phyloP scores from a whole-genome alignment of 75 land plant genomes.

The Gnetum montanum region DNA sequence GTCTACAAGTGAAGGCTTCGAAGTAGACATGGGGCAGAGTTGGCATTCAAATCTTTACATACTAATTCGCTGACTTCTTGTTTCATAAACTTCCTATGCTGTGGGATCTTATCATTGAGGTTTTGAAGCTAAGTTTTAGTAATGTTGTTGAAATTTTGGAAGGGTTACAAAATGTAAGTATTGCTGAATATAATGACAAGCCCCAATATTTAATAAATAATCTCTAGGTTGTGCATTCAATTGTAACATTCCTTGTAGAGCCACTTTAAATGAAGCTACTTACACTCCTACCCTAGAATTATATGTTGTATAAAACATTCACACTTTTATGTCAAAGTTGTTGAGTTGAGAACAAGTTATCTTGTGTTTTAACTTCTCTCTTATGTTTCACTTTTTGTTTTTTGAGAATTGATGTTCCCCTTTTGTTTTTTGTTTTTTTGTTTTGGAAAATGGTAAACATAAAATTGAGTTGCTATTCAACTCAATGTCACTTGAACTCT shows the following conservation, averaged over 20 bases:
- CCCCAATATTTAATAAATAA: slow-evolving; percentile 87
- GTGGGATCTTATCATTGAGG: slow-evolving; percentile 92
- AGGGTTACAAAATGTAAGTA: slow-evolving; percentile 6
- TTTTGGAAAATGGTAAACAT: no score
- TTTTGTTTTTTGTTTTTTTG: no score
- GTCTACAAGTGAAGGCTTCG: slow-evolving; percentile 77
- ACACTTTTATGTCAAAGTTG: not conserved
- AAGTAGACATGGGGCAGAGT: slow-evolving; percentile 89
- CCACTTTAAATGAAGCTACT: not conserved
- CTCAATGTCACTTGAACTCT: no score
- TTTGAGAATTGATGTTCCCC: no score
- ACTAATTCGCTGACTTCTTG: slow-evolving; percentile 56
- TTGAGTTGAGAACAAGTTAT: not conserved
- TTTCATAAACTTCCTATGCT: slow-evolving; percentile 88
- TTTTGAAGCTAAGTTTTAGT: slow-evolving; percentile 39
- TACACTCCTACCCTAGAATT: not conserved
- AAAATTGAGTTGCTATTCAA: no score
- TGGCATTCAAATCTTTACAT: slow-evolving; percentile 74
- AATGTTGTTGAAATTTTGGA: slow-evolving; percentile 10
- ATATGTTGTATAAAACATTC: not conserved
- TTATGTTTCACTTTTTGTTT: not conserved
- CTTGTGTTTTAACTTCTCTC: not conserved
- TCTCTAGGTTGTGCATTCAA: slow-evolving; percentile 69
- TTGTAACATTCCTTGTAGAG: not conserved
- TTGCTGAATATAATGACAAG: slow-evolving; percentile 43